Percentiles rank a stretch among this genome's conserved stretches.
phyloP scores from a whole-genome alignment of 2,329 filamentous ascomycete species.

The Hypoxylon sp. region DNA sequence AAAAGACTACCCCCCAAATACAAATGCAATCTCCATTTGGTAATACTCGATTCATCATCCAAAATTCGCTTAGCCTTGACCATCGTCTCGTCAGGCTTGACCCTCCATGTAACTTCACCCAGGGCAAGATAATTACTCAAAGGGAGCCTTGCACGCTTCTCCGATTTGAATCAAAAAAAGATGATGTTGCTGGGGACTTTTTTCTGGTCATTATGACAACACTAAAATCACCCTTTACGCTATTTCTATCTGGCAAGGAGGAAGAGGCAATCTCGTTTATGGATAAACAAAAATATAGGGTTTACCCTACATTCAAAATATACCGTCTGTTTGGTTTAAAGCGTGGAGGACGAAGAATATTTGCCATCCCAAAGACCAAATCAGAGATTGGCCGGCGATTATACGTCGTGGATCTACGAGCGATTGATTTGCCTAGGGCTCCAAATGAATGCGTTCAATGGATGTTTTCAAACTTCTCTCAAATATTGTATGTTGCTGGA shows the following conservation, averaged over 20 bases:
- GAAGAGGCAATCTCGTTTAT: too few species aligned
- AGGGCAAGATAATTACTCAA: neutral
- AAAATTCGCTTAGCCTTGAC: neutral
- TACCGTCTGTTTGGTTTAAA: neutral
- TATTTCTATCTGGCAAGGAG: too few species aligned
- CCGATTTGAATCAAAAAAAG: too few species aligned
- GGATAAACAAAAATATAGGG: too few species aligned
- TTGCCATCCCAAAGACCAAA: neutral
- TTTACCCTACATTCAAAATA: too few species aligned
- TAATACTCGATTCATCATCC: neutral
- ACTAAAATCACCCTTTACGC: too few species aligned
- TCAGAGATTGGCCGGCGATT: neutral
- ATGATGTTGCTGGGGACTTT: too few species aligned
- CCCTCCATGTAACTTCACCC: neutral
- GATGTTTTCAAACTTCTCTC: neutral
- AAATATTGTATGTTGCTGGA: too few species aligned
- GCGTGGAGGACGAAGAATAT: constrained; percentile 4
- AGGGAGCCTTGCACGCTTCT: neutral
- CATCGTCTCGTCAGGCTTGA: neutral
- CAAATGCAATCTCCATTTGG: too few species aligned
- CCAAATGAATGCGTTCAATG: neutral
- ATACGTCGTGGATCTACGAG: neutral
- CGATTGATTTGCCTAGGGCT: neutral
- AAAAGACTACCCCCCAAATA: neutral
- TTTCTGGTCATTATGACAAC: too few species aligned